These are phyloP conservation scores for Phlegmacium glaucopus DNA, from an alignment of 768 basidiomycete genomes.

Conservation along the genomic window DNA sequence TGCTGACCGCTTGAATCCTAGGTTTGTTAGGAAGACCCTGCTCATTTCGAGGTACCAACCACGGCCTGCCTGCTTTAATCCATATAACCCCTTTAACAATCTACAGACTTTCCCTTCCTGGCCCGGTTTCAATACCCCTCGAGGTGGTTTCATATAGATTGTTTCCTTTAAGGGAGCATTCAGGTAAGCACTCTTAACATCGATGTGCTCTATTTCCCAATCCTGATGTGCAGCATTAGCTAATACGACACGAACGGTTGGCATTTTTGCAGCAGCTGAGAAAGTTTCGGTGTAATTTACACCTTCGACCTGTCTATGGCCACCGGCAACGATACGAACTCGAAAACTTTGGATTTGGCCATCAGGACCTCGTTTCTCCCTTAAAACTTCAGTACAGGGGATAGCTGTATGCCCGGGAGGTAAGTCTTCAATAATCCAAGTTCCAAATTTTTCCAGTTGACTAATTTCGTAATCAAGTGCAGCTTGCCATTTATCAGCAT, in stretches of 20 bases:
- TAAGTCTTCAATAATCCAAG: conserved; percentile 23
- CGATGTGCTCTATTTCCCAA: conserved; percentile 36
- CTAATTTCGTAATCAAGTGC: conserved; percentile 25
- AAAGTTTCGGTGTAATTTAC: conserved; percentile 24
- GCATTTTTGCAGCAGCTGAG: conserved; percentile 27
- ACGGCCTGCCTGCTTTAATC: conserved; percentile 29
- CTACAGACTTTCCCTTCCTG: conserved; percentile 14
- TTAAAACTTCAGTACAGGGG: conserved; percentile 30
- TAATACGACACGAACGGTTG: conserved; percentile 26
- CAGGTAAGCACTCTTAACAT: conserved; percentile 38
- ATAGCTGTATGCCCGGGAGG: conserved; percentile 22
- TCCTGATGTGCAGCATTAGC: conserved; percentile 30
- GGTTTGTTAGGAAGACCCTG: conserved; percentile 1
- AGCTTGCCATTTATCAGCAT: conserved; percentile 15
- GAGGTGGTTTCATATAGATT: conserved; percentile 38
- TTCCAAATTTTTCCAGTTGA: conserved; percentile 22
- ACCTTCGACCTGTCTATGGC: conserved; percentile 36
- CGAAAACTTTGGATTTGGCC: conserved; percentile 31
- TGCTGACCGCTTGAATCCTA: conserved; percentile 9
- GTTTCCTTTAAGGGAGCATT: conserved; percentile 25
- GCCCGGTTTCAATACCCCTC: conserved; percentile 24
- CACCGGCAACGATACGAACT: conserved; percentile 28
- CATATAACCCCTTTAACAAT: conserved; percentile 31
- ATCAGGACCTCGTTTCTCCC: conserved; percentile 29
- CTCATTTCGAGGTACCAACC: conserved; percentile 26